Evolutionary conservation across 163 green algal species (phyloP), one percentile per base, ranked within the genome.

Genomic region (Scenedesmus sp.): DNA sequence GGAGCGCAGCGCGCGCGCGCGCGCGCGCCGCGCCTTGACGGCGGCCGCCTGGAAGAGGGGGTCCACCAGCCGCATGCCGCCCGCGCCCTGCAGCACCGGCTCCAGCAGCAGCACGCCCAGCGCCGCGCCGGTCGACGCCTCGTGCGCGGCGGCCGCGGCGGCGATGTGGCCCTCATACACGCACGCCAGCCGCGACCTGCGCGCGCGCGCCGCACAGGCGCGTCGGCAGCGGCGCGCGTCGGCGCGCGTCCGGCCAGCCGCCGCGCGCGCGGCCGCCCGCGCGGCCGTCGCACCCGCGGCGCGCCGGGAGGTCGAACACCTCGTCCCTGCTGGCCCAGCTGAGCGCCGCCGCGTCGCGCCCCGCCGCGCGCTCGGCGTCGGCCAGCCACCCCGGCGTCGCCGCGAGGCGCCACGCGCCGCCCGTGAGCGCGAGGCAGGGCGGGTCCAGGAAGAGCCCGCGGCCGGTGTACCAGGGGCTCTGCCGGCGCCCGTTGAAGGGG

Each of bases 11-110:
- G 20, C 53, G 7, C 7, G 7, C 10, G 39, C 39, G 39, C 39
- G 39, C 39, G 39, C 10, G 39, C 10, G 39, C 39, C 39, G 3
- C 60, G 57, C 54, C 75, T 86, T 34, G 20, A 90, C 92, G 60
- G 98, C 42, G 2, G 80, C 73, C 1, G 87, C 66, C 86, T 98
- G 95, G 83, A 94, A 99, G 17, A 92, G 78, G 0, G 96, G 96
- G 82, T 99, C 95, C 10, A 98, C 81, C 57, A 98, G 70, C 54
- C 92, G 75, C 96, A 99, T 99, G 57, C 96, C 96, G 1, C 95
- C 96, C 18, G 96, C 94, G 6, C 94, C 96, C 86, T 98, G 93
- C 73, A 97, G 51, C 69, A 96, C 84, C 28, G 89, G 88, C 87
- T 97, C 92, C 56, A 97, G 83, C 26, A 97, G 87, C 44, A 81